Base-by-base conservation (phyloP, 2,329 filamentous ascomycete genomes). In the Chaetothyriales sp. region DNA sequence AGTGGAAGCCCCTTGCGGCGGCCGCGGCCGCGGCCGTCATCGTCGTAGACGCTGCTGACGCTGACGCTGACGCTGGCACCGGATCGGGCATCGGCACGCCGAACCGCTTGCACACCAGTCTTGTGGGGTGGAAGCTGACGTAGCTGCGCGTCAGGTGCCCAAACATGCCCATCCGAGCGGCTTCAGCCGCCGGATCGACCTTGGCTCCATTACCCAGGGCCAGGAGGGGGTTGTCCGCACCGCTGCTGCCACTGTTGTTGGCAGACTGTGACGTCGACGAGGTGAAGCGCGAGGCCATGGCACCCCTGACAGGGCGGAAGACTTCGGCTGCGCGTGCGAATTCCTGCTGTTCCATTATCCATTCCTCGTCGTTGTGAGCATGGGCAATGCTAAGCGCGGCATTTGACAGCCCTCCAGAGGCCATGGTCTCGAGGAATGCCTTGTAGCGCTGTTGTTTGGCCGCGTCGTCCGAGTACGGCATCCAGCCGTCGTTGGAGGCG, bases 251-350 rank as follows among this genome's bases (percentile, higher is more conserved):
- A n/a, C 18, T 40, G 7, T 51, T 55, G 37, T 56, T 55, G 18
- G 60, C 52, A 44, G 59, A 58, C 59, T 28, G 61, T 61, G 77
- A 73, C 7, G 79, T 78, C 1, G 81, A 78, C 1, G 85, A 83
- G 0, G 89, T 95, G 65, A 98, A 98, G 0, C 90, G 82, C 18
- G 86, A 88, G 15, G 90, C 92, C 88, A 98, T 97, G 56, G 87
- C 76, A 0, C 89, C 89, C 1, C 86, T 87, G 70, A 94, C 86
- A 0, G 92, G 92, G 65, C 86, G 90, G 72, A 97, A 98, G 18
- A 97, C 82, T 59, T 81, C 73, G 0, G 83, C 83, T 4, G 82
- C 83, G 51, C 82, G 78, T 10, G 78, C 73, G 62, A 95, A 95
- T 62, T 98, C 81, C 46, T 76, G 73, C 50, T 95, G 72, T 66